Conservation (phyloP, 2,329 filamentous ascomycete species). For the Cladosporium sp. region DNA sequence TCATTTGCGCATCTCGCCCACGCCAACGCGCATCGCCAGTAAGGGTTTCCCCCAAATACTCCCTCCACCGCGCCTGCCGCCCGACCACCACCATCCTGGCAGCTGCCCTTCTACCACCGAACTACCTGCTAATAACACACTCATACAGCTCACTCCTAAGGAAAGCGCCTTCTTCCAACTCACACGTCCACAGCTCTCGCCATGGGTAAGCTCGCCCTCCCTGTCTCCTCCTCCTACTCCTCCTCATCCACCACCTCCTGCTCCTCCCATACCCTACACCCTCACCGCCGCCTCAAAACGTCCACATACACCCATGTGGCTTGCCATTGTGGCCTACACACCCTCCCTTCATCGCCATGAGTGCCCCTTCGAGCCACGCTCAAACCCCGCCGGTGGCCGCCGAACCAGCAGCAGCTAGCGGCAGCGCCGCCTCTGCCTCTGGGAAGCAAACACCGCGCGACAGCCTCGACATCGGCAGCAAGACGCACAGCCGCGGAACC, state of each 20-base stretch:
- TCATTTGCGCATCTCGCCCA: too few species aligned
- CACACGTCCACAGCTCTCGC: conserved; percentile 24
- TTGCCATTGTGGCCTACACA: too few species aligned
- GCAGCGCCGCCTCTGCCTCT: conserved; percentile 16
- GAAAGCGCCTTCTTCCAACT: background rate
- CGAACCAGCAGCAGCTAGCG: conserved; percentile 11
- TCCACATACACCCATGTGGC: too few species aligned
- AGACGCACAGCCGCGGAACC: conserved; percentile 15
- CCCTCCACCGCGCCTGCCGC: too few species aligned
- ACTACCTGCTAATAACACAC: background rate
- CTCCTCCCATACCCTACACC: conserved; percentile 11
- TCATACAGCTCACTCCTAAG: background rate
- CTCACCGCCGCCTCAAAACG: conserved; percentile 18
- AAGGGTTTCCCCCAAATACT: too few species aligned
- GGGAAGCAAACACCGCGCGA: conserved; percentile 21
- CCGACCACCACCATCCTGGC: too few species aligned
- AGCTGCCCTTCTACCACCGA: too few species aligned
- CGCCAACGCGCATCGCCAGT: too few species aligned
- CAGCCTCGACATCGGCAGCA: conserved; percentile 19
- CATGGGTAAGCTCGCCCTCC: conserved; percentile 30
- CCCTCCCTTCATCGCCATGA: conserved; percentile 16
- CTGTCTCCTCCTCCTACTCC: background rate
- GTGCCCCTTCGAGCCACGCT: conserved; percentile 12
- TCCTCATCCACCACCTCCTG: background rate
- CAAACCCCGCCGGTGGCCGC: conserved; percentile 14